Evolutionary conservation across 2,329 filamentous ascomycete species (phyloP).

Genomic region (Fusarium chlamydosporum): DNA sequence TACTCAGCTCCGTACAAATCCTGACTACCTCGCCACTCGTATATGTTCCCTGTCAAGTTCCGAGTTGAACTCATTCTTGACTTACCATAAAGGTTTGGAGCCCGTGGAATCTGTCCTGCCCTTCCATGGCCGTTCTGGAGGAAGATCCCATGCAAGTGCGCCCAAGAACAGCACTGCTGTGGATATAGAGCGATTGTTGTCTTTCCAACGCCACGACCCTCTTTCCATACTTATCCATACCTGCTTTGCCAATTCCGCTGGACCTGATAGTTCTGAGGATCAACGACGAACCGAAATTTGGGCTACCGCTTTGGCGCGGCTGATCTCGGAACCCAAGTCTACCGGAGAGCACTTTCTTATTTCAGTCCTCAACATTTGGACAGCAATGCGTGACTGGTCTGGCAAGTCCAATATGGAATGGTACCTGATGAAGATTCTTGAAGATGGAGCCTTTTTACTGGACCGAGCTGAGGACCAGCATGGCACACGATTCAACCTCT

Average conservation of each 20-base stretch:
- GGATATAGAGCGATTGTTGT: constrained; percentile 85
- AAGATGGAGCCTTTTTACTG: constrained; percentile 91
- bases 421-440: constrained; percentile 94
- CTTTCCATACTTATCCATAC: constrained; percentile 88
- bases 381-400: constrained; percentile 88
- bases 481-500: constrained; percentile 77
- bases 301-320: constrained; percentile 86
- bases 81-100: constrained; percentile 83
- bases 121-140: constrained; percentile 70
- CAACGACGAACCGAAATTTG: constrained; percentile 84
- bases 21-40: constrained; percentile 87
- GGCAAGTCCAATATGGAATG: constrained; percentile 91
- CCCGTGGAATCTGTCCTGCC: constrained; percentile 86
- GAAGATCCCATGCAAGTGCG: constrained; percentile 62
- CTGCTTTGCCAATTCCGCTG: constrained; percentile 88
- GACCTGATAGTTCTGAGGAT: constrained; percentile 85
- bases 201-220: constrained; percentile 90
- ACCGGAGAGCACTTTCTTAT: constrained; percentile 85
- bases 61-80: constrained; percentile 83
- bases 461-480: constrained; percentile 87
- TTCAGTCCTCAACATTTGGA: constrained; percentile 89
- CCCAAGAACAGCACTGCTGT: constrained; percentile 63
- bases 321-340: constrained; percentile 82
- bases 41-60: constrained; percentile 80
- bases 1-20: constrained; percentile 85